A percentile compares a stretch with the other conserved stretches of the same genome.
Evolutionary conservation across 1,139 yeast genomes (phyloP).

Genomic region (Yamadazyma buinensis): DNA sequence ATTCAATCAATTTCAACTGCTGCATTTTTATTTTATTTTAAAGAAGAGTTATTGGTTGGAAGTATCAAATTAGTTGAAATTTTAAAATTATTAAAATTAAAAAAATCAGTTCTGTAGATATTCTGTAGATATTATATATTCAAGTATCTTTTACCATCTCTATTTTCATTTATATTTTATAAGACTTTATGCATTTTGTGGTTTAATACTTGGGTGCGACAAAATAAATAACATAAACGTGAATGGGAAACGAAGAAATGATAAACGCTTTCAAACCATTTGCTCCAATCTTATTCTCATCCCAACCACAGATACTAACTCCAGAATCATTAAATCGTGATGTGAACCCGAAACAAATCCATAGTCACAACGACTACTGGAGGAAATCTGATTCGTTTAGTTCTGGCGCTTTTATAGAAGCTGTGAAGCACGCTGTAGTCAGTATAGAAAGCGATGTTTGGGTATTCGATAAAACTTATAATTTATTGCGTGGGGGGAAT

Average conservation of each 20-base stretch:
- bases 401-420: constrained; percentile 55
- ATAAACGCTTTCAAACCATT: constrained; percentile 12
- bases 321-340: constrained; percentile 40
- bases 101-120: too few species aligned
- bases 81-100: constrained; percentile 25
- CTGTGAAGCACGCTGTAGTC: constrained; percentile 53
- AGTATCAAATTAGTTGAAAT: constrained; percentile 44
- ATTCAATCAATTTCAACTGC: constrained; percentile 84
- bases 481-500: constrained; percentile 17
- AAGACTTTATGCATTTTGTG: too few species aligned
- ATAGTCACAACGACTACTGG: constrained; percentile 80
- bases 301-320: not conserved
- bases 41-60: constrained; percentile 71
- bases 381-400: constrained; percentile 22
- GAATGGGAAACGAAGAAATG: too few species aligned
- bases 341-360: constrained; percentile 49
- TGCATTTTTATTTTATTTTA: constrained; percentile 86
- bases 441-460: constrained; percentile 76
- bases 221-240: too few species aligned
- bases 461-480: constrained; percentile 36
- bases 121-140: too few species aligned
- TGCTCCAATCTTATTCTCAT: constrained; percentile 1
- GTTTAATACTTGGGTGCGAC: too few species aligned
- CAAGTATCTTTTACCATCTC: too few species aligned
- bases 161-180: too few species aligned